Evolutionary conservation across 2,329 filamentous ascomycete genomes (phyloP), one percentile per base, ranked within the genome.

Genomic region (Alternaria rosae): DNA sequence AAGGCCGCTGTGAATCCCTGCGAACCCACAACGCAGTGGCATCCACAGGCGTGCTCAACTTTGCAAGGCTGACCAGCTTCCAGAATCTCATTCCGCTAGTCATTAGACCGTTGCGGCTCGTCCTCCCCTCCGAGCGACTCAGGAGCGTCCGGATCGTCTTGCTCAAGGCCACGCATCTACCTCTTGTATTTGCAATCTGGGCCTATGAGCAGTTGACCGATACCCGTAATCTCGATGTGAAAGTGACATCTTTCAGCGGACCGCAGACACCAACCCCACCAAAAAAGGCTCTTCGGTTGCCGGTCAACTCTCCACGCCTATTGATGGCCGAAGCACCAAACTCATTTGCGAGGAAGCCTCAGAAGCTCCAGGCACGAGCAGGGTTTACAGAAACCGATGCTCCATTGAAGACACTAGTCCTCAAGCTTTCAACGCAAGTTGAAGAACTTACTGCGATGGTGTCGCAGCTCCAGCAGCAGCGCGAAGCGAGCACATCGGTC

Each of bases 11-110:
- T 55, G 28, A 56, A 60, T 48, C 53, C 54, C 32, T 59, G 56
- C 54, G 45, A 59, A 48, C 52, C n/a, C 54, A 56, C 43, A 57
- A 64, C 30, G 28, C 48, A 52, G 50, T 45, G 52, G 45, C 43
- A 48, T 28, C 23, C 48, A 48, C 32, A 13, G 35, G 35, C 20
- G 43, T 38, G 6, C 21, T 54, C 47, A 62, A 38, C 26, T 66
- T 53, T 50, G 64, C 63, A 70, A 74, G 72, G 72, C 76, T 80
- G 69, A 79, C 70, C 53, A 43, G 50, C 42, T 50, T 62, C 60
- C 68, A 88, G 86, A 95, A 94, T 76, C 85, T 95, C 41, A 82
- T 94, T 45, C 89, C 92, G 8, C 83, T 94, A 57, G 79, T 90
- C 64, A 89, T 94, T 73, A 87, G 92, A 15, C 92, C 92, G 0